Evolutionary conservation across 164 flowering plant species (phyloP).

Genomic region (Akebia trifoliata): DNA sequence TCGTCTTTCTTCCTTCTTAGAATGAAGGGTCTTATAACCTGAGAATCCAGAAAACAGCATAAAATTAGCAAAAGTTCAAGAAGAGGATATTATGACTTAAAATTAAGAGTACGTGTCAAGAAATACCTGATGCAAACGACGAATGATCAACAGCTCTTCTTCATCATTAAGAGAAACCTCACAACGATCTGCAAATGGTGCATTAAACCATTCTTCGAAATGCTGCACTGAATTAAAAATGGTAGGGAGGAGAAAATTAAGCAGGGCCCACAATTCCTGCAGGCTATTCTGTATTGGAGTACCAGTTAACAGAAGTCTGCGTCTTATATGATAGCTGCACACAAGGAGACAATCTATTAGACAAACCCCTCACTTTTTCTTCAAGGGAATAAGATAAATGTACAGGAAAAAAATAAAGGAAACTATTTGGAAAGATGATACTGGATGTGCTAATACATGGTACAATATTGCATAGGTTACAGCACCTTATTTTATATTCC

Average conservation of each 20-base stretch:
- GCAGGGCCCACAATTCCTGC: conserved; percentile 94
- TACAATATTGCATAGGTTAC: too few species aligned
- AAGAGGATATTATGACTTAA: conserved; percentile 6
- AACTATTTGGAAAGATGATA: too few species aligned
- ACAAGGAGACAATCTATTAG: conserved; percentile 19
- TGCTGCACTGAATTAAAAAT: conserved; percentile 91
- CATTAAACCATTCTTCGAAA: conserved; percentile 99
- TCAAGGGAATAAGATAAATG: background rate
- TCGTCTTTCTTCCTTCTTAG: conserved; percentile 95
- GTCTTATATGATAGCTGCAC: conserved; percentile 75
- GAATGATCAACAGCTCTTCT: conserved; percentile 81
- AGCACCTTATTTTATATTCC: too few species aligned
- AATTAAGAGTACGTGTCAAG: too few species aligned
- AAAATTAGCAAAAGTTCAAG: background rate
- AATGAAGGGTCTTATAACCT: conserved; percentile 98
- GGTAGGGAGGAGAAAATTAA: conserved; percentile 91
- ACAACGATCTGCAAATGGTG: conserved; percentile 90
- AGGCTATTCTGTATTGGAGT: conserved; percentile 97
- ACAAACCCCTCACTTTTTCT: too few species aligned
- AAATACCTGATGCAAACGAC: conserved; percentile 91
- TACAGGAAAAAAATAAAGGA: too few species aligned
- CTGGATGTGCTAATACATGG: too few species aligned
- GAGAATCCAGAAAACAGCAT: conserved; percentile 8
- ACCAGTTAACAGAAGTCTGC: conserved; percentile 95
- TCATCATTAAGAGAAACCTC: conserved; percentile 84